Conservation (phyloP, 2,329 filamentous ascomycete genomes). For the Penicillium sp. region DNA sequence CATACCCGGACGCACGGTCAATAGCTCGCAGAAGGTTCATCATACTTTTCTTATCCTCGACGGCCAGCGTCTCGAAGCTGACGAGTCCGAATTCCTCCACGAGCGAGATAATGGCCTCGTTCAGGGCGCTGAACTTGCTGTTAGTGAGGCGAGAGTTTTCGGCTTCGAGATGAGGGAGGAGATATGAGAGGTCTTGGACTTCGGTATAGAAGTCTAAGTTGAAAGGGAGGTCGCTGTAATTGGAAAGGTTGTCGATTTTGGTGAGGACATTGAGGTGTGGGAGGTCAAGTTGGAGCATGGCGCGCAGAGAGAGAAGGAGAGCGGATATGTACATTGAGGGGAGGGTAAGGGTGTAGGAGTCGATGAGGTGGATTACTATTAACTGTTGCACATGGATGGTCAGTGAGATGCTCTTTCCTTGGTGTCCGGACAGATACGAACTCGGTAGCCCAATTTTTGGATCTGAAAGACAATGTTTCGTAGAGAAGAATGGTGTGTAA, state of each 20-base stretch:
- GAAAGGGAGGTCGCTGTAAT: slow-evolving; percentile 85
- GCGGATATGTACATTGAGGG: slow-evolving; percentile 95
- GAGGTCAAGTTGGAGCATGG: slow-evolving; percentile 98
- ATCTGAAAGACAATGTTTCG: slow-evolving; percentile 89
- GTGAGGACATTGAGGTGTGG: slow-evolving; percentile 94
- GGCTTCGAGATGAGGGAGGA: slow-evolving; percentile 75
- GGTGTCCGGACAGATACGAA: slow-evolving; percentile 47
- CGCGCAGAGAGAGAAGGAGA: slow-evolving; percentile 85
- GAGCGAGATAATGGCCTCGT: slow-evolving; percentile 80
- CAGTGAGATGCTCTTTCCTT: not conserved
- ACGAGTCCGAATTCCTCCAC: slow-evolving; percentile 90
- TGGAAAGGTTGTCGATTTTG: slow-evolving; percentile 91
- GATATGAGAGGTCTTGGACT: slow-evolving; percentile 85
- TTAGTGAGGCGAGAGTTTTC: slow-evolving; percentile 71
- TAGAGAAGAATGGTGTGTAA: slow-evolving; percentile 90
- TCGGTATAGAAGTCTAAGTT: slow-evolving; percentile 98
- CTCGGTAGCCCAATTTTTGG: slow-evolving; percentile 88
- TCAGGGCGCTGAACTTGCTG: slow-evolving; percentile 79
- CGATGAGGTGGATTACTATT: slow-evolving; percentile 88
- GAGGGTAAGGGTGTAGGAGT: slow-evolving; percentile 89
- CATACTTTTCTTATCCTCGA: slow-evolving; percentile 97
- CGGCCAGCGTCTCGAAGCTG: slow-evolving; percentile 86
- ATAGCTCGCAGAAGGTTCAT: slow-evolving; percentile 86
- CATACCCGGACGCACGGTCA: slow-evolving; percentile 88
- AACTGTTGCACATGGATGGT: slow-evolving; percentile 57